Evolutionary conservation across 768 basidiomycete genomes (phyloP), one percentile per base, ranked within the genome.

Genomic region (Mycena galericulata): DNA sequence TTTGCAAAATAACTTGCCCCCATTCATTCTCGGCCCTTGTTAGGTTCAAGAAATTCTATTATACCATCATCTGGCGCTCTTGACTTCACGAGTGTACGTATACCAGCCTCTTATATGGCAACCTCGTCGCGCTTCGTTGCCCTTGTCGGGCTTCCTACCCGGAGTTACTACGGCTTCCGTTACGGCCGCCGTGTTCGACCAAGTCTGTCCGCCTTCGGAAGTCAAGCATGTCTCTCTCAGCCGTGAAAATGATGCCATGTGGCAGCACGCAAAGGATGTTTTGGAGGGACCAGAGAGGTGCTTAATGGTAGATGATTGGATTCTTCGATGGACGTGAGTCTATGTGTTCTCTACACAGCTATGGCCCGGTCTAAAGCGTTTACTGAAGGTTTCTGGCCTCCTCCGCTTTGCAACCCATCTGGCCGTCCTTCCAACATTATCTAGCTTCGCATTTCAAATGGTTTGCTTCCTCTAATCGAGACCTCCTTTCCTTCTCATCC

Each of bases 51-150:
- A 86, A 71, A 81, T 85, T 45, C 73, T 85, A 11, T 57, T 85
- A 29, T 85, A 79, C 64, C 85, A 86, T 70, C 83, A 85, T 73
- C 77, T 85, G 29, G 83, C 84, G 32, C 67, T 84, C 24, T 73
- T 77, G 32, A 77, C 80, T 2, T 77, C 77, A 1, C 78, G 85
- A 8, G 77, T 79, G 9, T 85, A 85, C 68, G 81, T 82, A 10
- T 85, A 84, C 67, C 84, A 86, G 62, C 82, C 84, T 12, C 69
- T 85, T 29, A 77, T 85, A 46, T 85, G 85, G 84, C 79, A 83
- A 26, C 81, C 83, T 46, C 77, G 84, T 38, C 74, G 82, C 15
- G 79, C 83, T 30, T 70, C 72, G 4, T 78, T 85, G 0, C 84
- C 85, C 12, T 71, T 85, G 36, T 84, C 83, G 12, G 83, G 82